These are phyloP conservation scores for Leccinum angustisporum DNA, from an alignment of 1,284 basidiomycete species.

Conservation along the genomic window DNA sequence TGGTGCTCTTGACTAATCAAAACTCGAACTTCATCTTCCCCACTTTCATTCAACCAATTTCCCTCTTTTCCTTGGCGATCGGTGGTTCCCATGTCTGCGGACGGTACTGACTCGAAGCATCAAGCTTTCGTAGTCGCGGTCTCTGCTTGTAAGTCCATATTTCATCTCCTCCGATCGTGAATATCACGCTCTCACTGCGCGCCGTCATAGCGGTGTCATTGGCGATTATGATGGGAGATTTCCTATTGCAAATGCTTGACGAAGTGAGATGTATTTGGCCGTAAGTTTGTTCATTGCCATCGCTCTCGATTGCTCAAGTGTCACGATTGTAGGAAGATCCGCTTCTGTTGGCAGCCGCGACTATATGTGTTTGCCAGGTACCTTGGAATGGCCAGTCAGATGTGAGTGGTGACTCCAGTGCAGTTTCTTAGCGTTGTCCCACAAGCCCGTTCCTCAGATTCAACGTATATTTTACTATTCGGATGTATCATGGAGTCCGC, in stretches of 20 bases:
- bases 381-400: conserved; percentile 17
- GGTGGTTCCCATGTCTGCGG: not conserved
- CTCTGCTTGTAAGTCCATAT: conserved; percentile 4
- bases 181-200: not conserved
- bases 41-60: not conserved
- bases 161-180: not conserved
- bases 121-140: conserved; percentile 10
- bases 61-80: not conserved
- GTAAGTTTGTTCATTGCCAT: not conserved
- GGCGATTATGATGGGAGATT: conserved; percentile 18
- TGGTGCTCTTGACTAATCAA: not conserved
- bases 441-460: conserved; percentile 5
- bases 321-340: conserved; percentile 10
- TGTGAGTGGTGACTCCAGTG: conserved; percentile 12
- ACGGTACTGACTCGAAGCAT: not conserved
- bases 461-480: conserved; percentile 14
- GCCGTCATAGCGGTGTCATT: conserved; percentile 1
- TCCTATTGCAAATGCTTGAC: conserved; percentile 14
- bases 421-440: not conserved
- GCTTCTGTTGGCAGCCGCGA: conserved; percentile 9
- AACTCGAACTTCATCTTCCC: not conserved
- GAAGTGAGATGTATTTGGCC: conserved; percentile 18
- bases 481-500: conserved; percentile 15
- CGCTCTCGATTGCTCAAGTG: not conserved
- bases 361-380: conserved; percentile 18